Evolutionary conservation across 2,329 filamentous ascomycete genomes (phyloP).

Genomic region (Colletotrichum agaves): DNA sequence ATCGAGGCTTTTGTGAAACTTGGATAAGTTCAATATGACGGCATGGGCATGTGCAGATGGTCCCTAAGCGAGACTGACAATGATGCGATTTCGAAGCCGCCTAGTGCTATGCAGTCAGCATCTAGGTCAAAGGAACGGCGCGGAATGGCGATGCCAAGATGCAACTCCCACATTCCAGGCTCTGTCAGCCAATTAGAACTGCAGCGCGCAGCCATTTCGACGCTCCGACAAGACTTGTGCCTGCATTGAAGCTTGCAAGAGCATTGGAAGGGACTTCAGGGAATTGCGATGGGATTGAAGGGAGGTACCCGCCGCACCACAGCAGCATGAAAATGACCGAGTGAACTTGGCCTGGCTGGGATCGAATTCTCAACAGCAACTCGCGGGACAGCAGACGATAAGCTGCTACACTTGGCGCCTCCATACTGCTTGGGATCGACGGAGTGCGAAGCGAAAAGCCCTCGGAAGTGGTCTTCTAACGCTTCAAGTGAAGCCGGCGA

Average conservation of each 20-base stretch:
- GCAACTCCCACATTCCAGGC: constrained; percentile 12
- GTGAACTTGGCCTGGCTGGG: not conserved
- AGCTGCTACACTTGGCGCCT: not conserved
- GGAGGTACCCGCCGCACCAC: not conserved
- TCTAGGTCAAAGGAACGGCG: constrained; percentile 4
- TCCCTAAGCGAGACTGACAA: not conserved
- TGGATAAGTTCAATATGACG: constrained; percentile 7
- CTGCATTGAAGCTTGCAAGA: constrained; percentile 28
- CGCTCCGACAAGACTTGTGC: constrained; percentile 20
- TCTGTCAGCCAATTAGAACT: constrained; percentile 8
- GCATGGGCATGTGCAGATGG: constrained; percentile 9
- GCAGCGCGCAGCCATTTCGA: not conserved
- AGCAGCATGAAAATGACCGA: not conserved
- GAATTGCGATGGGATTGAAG: constrained; percentile 6
- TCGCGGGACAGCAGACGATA: not conserved
- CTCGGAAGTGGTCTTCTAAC: too few species aligned
- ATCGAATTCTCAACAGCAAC: not conserved
- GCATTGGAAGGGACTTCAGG: not conserved
- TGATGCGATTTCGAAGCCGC: not conserved
- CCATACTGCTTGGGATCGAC: too few species aligned
- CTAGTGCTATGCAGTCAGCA: constrained; percentile 2
- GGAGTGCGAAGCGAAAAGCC: too few species aligned
- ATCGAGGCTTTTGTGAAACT: constrained; percentile 2
- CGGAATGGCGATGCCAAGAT: constrained; percentile 28
- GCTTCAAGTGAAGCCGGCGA: not conserved